These are phyloP conservation scores for Papilionanthe hybrid DNA, from an alignment of 116 monocot genomes.

Conservation along the genomic window DNA sequence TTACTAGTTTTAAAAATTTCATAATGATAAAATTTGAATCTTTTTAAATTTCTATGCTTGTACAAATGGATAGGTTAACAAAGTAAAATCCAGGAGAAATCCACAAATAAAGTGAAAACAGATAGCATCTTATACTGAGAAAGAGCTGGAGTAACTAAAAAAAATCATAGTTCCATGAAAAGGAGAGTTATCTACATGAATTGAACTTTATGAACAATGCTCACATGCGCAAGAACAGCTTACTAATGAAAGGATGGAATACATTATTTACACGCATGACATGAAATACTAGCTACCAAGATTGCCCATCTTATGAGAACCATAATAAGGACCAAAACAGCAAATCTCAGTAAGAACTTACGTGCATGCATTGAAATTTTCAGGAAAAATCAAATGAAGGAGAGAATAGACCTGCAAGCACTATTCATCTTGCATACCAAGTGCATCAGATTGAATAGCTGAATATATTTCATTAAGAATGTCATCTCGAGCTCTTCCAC, in stretches of 20 bases:
- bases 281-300: neutral
- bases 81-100: neutral
- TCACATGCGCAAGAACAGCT: neutral
- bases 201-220: neutral
- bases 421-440: neutral
- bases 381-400: neutral
- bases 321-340: neutral
- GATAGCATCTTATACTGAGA: neutral
- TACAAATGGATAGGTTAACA: neutral
- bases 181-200: neutral
- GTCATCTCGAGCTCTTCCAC: neutral
- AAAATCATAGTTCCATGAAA: too few relatives aligned
- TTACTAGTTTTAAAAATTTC: neutral
- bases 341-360: neutral
- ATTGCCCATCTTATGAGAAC: neutral
- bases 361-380: neutral
- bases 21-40: neutral
- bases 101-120: neutral
- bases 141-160: neutral
- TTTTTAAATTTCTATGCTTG: neutral
- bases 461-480: neutral
- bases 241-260: neutral
- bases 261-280: neutral
- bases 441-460: neutral
- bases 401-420: neutral